phyloP scores from a whole-genome alignment of 2,329 filamentous ascomycete species.

The Xylariaceae sp. region DNA sequence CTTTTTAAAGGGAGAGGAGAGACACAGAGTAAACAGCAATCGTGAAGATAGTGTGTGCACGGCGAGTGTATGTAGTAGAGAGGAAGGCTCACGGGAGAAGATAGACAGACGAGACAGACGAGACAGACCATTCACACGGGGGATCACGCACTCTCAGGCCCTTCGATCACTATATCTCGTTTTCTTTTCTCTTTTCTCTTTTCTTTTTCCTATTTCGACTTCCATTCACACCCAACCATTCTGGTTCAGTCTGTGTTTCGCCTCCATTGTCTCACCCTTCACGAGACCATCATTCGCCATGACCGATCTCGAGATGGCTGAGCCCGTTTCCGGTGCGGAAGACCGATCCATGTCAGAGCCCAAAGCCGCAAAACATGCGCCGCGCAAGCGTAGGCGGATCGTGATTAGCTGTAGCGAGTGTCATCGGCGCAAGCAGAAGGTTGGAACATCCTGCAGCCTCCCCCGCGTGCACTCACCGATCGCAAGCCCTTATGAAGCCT shows the following conservation, averaged over 20 bases:
- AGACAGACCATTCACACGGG: too few species aligned
- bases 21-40: background rate
- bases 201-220: background rate
- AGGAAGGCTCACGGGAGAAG: background rate
- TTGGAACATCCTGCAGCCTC: constrained; percentile 23
- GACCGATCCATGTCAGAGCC: constrained; percentile 14
- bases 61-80: background rate
- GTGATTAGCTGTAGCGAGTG: constrained; percentile 62
- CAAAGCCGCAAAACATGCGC: constrained; percentile 33
- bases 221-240: background rate
- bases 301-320: constrained; percentile 23
- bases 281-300: constrained; percentile 13
- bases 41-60: background rate
- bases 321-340: constrained; percentile 19
- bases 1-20: background rate
- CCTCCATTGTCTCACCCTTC: background rate
- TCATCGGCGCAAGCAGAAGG: constrained; percentile 59
- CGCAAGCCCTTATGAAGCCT: constrained; percentile 6
- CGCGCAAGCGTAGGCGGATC: constrained; percentile 53
- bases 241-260: background rate
- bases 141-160: too few species aligned
- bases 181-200: background rate
- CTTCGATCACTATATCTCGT: background rate
- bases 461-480: constrained; percentile 1
- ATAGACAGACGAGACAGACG: background rate